Evolutionary conservation across 257 asterid genomes (phyloP), one percentile per base, ranked within the genome.

Genomic region (Scutellaria barbata): DNA sequence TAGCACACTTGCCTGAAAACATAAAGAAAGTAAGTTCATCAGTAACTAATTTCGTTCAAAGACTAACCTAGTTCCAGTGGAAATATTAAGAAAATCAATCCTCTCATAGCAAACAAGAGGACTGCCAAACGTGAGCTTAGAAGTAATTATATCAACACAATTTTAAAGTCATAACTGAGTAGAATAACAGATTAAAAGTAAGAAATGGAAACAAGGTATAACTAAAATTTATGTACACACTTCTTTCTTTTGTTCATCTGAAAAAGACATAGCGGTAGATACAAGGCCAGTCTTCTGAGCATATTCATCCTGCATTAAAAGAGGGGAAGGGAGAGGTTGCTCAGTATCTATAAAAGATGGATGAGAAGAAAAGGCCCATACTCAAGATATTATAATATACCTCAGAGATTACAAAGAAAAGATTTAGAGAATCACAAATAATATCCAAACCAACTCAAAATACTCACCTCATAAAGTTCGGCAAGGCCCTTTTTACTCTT

Each of bases 401-500:
- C 73, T 43, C 8, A 14, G 25, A 20, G 25, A 45, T 45, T 62
- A 33, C 40, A 67, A 40, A 46, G 2, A 25, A 59, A 60, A 11
- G 18, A 67, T 37, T 22, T 55, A 66, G 8, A 20, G 5, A 68
- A 50, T 55, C 59, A 71, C 46, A 68, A 33, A 52, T 33, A 51
- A 12, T 41, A 51, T 55, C 14, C 33, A 56, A 53, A 12, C 35
- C 18, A 54, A 56, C 10, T 16, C 63, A 22, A 67, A 45, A 69
- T n/a, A 80, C 95, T 66, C 74, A 85, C 99, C 97, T 87, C 99
- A 62, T 95, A 95, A 72, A 89, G 77, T 77, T 87, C 95, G 25
- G 95, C 96, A 71, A 95, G 99, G 60, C 98, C 97, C 77, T 89
- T 90, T 70, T 88, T 81, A 94, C 96, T 95, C 84, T 95, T 95